Evolutionary conservation across 257 asterid genomes (phyloP), one percentile per base, ranked within the genome.

Genomic region (Cinchona pubescens): DNA sequence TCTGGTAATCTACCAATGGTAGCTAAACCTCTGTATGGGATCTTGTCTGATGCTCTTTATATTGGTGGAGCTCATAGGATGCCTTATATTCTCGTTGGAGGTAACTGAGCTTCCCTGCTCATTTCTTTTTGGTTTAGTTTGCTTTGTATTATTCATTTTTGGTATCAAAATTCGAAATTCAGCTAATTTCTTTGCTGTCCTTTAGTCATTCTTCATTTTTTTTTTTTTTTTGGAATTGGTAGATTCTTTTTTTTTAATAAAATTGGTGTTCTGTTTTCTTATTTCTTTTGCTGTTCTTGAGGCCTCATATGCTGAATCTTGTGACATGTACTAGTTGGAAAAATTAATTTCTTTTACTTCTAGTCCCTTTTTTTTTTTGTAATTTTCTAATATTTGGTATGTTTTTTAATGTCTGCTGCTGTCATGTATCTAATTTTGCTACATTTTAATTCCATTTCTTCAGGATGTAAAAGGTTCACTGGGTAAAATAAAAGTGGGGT

Each of bases 41-140:
- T 94, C 29, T 76, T 94, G 67, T 92, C 98, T 78, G 98, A 92
- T 88, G 90, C 98, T 82, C 77, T 94, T 8, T 89, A 86, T 64
- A 87, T 92, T 79, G 88, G 87, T 61, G 96, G 93, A 58, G 96
- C 91, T 78, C 96, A 83, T 76, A 83, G 98, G 82, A 80, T 91
- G 66, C 98, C 98, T 46, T 94, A 92, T 81, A 76, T 94, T 70
- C 84, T 96, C 66, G 77, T 94, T 62, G 98, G 97, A 88, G 98
- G 97, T 91, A 81, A 67, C 59, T 30, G 12, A 34, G 19, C 67
- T 45, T 13, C 45, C n/a, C n/a, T n/a, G n/a, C 67, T 30, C 69
- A 53, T 67, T 29, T 38, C 55, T 38, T 38, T n/a, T 32, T 35
- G 8, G 46, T 34, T 34, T 37, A n/a, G 35, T 35, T 21, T 48